Percentiles rank a stretch among this genome's conserved stretches.
Evolutionary conservation across 331 rosid genomes (phyloP).

Genomic region (Malus hybrid): DNA sequence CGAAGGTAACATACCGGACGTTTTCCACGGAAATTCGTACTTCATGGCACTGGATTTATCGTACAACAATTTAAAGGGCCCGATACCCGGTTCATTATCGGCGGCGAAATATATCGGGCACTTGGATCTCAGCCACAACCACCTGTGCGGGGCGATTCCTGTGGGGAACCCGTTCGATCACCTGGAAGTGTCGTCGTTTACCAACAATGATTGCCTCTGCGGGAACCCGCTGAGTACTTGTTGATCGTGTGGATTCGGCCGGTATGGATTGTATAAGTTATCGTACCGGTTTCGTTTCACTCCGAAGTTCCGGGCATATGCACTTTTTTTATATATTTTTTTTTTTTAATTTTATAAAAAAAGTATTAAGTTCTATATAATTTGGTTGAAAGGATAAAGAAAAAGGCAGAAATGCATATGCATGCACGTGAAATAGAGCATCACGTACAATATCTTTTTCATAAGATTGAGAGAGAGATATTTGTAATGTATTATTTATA

Average conservation of each 20-base stretch:
- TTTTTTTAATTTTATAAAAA: background rate
- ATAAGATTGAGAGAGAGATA: background rate
- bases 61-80: constrained; percentile 53
- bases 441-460: background rate
- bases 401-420: background rate
- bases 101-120: constrained; percentile 71
- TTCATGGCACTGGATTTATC: constrained; percentile 85
- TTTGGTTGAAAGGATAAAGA: background rate
- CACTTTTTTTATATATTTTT: background rate
- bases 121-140: constrained; percentile 78
- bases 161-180: constrained; percentile 75
- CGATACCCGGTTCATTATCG: constrained; percentile 55
- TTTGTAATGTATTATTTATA: no score
- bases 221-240: constrained; percentile 75
- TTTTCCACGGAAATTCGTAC: constrained; percentile 55
- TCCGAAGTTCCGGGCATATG: background rate
- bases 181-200: constrained; percentile 66
- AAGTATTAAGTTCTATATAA: background rate
- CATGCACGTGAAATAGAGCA: constrained; percentile 5
- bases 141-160: constrained; percentile 77
- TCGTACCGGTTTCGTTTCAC: background rate
- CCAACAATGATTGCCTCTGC: constrained; percentile 69
- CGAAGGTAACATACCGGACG: constrained; percentile 66
- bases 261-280: background rate
- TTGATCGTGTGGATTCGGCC: background rate